Evolutionary conservation across 1,284 basidiomycete species (phyloP).

Genomic region (Cystobasidiaceae sp.): DNA sequence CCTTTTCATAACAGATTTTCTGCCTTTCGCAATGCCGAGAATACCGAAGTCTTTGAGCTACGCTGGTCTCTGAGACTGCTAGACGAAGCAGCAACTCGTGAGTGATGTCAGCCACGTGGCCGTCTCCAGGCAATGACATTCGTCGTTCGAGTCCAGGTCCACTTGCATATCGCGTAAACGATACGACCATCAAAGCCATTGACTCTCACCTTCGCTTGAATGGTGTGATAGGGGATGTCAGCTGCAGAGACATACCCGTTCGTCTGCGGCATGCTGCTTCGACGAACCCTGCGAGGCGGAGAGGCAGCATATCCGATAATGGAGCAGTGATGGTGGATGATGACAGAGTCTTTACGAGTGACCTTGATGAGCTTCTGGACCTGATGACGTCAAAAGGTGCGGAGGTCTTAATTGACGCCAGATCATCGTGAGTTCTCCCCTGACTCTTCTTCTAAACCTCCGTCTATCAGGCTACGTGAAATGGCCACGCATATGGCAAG

Average conservation of each 20-base stretch:
- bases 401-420: not conserved
- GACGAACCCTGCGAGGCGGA: not conserved
- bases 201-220: conserved; percentile 28
- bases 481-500: conserved; percentile 29
- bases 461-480: conserved; percentile 15
- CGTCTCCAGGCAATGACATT: not conserved
- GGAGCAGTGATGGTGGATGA: not conserved
- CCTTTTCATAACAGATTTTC: conserved; percentile 13
- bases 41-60: conserved; percentile 9
- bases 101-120: not conserved
- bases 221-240: conserved; percentile 14
- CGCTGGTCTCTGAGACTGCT: conserved; percentile 12
- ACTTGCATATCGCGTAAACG: conserved; percentile 21
- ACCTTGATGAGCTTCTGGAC: conserved; percentile 16
- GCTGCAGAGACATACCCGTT: conserved; percentile 13
- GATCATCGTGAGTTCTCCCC: not conserved
- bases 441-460: not conserved
- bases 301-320: not conserved
- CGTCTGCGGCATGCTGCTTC: conserved; percentile 1
- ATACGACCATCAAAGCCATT: conserved; percentile 26
- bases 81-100: conserved; percentile 27
- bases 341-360: conserved; percentile 10
- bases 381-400: conserved; percentile 15
- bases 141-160: conserved; percentile 6
- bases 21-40: conserved; percentile 16